Conservation (phyloP, 805 yeast species). For the Wickerhamomyces chaumierensis region DNA sequence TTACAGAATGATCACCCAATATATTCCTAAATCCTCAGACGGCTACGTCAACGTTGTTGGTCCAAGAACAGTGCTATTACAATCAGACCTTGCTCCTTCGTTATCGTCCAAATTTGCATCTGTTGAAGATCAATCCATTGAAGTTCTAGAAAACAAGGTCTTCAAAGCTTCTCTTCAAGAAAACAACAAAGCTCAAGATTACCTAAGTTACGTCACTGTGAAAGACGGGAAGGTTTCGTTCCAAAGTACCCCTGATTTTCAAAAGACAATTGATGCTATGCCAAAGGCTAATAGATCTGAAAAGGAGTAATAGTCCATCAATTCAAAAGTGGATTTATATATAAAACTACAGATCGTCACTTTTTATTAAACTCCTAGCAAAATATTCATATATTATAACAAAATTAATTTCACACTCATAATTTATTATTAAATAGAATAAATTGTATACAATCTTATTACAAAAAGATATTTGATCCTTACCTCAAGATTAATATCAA, state of each 20-base stretch:
- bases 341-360: no score
- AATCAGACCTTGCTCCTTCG: slow-evolving; percentile 8
- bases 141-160: slow-evolving; percentile 6
- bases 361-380: no score
- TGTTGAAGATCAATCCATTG: slow-evolving; percentile 2
- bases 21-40: slow-evolving; percentile 2
- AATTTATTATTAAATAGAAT: no score
- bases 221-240: slow-evolving; percentile 30
- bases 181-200: slow-evolving; percentile 27
- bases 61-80: slow-evolving; percentile 24
- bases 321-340: no score
- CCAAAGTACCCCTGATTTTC: slow-evolving; percentile 32
- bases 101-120: background rate
- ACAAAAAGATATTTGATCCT: no score
- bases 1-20: background rate
- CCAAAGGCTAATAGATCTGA: background rate
- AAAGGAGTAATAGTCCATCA: no score
- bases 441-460: no score
- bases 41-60: slow-evolving; percentile 39
- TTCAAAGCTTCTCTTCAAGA: slow-evolving; percentile 1
- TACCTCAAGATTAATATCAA: no score
- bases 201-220: slow-evolving; percentile 35
- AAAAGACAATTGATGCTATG: slow-evolving; percentile 20
- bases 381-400: no score
- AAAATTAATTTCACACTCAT: no score